Evolutionary conservation across 2,329 filamentous ascomycete genomes (phyloP), one percentile per base, ranked within the genome.

Genomic region (Sarocladium oryzae): DNA sequence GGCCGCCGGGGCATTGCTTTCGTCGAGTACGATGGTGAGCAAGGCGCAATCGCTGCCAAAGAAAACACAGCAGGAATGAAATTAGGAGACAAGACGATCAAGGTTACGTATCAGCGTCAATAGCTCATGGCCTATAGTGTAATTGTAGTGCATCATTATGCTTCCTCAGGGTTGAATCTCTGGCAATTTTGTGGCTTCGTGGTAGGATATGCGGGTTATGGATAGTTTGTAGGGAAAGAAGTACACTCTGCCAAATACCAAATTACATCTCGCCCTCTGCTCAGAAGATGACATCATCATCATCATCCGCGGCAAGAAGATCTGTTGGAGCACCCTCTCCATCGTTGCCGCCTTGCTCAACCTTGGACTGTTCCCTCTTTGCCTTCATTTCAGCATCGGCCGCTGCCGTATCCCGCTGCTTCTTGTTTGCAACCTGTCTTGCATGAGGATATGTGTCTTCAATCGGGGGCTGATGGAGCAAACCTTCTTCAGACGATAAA

Each of bases 71-170:
- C 88, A 11, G 89, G 89, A 20, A 91, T 93, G 82, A 75, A 81
- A 21, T 73, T 99, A 59, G 82, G 83, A 41, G 79, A 80, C 58
- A 88, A 89, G 71, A 76, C 82, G 7, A 89, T 99, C 68, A 95
- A 93, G 73, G 91, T 99, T 57, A 96, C 93, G 13, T 99, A 95
- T 77, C 93, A 97, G 73, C 80, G 91, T 63, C 88, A 95, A 74
- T 95, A 77, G 50, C 28, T 21, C 10, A 16, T 11, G 11, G 4
- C 7, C 6, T 35, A 21, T 10, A 4, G n/a, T 48, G 43, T 48
- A 32, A 32, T 7, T 6, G 4, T 33, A 48, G 10, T 48, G 28
- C 33, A 33, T 26, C 18, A 48, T 48, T 33, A 21, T 33, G n/a
- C 28, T 28, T 4, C 13, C 26, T 48, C 15, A 21, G 24, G n/a